Conservation (phyloP, 495 filamentous ascomycete species). For the Hyaloscypha variabilis region DNA sequence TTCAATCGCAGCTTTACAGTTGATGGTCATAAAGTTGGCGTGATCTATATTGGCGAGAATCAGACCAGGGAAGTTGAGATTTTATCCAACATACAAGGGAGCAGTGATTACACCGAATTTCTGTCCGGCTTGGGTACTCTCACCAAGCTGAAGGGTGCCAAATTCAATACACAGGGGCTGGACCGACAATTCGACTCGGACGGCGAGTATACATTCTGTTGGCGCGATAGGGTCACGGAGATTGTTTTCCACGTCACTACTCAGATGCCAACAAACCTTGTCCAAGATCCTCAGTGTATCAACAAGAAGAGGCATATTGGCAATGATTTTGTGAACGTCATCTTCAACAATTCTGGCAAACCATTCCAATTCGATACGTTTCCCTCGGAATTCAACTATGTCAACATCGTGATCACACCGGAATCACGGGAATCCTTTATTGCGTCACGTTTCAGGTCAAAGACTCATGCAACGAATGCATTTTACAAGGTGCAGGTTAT, state of each 20-base stretch:
- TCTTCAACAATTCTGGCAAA: conserved; percentile 92
- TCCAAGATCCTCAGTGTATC: conserved; percentile 72
- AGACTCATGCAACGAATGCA: conserved; percentile 43
- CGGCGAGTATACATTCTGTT: conserved; percentile 85
- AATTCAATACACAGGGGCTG: conserved; percentile 93
- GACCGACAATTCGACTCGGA: conserved; percentile 74
- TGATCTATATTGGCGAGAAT: conserved; percentile 86
- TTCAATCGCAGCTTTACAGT: conserved; percentile 92
- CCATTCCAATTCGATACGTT: conserved; percentile 91
- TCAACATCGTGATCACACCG: conserved; percentile 94
- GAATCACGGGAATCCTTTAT: conserved; percentile 69
- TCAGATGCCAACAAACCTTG: conserved; percentile 89
- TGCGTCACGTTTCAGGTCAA: conserved; percentile 42
- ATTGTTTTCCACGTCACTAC: conserved; percentile 95
- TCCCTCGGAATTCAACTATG: conserved; percentile 89
- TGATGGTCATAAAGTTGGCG: conserved; percentile 92
- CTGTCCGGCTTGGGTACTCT: conserved; percentile 78
- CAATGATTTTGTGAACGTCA: conserved; percentile 97
- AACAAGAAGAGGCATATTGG: conserved; percentile 95
- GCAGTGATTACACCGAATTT: conserved; percentile 83
- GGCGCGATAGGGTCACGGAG: conserved; percentile 92
- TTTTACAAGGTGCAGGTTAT: conserved; percentile 87
- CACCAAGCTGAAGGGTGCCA: conserved; percentile 74
- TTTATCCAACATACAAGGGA: conserved; percentile 79
- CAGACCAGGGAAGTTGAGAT: conserved; percentile 83